Evolutionary conservation across 768 basidiomycete species (phyloP).

Genomic region (Lentinula lateritia): DNA sequence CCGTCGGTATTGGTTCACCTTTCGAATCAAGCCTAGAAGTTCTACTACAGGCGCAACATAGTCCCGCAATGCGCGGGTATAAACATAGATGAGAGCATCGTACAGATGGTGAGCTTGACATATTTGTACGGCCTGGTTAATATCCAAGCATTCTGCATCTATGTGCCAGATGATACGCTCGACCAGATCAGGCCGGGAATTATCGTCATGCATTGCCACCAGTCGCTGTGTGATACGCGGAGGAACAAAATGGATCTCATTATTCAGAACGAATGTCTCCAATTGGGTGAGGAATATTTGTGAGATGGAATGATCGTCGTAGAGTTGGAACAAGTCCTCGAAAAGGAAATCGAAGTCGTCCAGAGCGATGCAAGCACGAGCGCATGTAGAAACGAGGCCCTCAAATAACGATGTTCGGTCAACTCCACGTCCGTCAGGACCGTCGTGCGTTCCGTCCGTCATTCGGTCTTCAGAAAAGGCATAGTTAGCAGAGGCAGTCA

Average conservation of each 20-base stretch:
- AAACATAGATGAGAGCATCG: slow-evolving; percentile 93
- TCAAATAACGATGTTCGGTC: slow-evolving; percentile 90
- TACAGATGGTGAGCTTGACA: slow-evolving; percentile 83
- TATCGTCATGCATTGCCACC: slow-evolving; percentile 70
- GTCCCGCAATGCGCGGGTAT: slow-evolving; percentile 82
- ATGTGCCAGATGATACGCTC: slow-evolving; percentile 96
- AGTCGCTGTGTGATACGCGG: slow-evolving; percentile 85
- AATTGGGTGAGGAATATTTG: slow-evolving; percentile 79
- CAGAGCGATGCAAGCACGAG: slow-evolving; percentile 75
- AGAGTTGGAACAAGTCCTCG: slow-evolving; percentile 89
- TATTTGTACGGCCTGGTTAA: slow-evolving; percentile 85
- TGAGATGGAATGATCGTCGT: slow-evolving; percentile 77
- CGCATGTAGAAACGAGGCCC: slow-evolving; percentile 72
- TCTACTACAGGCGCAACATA: slow-evolving; percentile 88
- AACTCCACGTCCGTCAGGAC: slow-evolving; percentile 82
- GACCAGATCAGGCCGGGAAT: slow-evolving; percentile 64
- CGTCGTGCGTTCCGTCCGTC: slow-evolving; percentile 80
- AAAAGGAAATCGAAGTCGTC: slow-evolving; percentile 84
- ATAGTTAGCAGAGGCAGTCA: slow-evolving; percentile 83
- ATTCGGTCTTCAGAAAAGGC: slow-evolving; percentile 95
- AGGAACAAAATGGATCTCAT: slow-evolving; percentile 69
- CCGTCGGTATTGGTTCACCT: slow-evolving; percentile 52
- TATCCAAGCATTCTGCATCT: slow-evolving; percentile 84
- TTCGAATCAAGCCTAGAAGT: slow-evolving; percentile 70
- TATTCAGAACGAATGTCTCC: slow-evolving; percentile 76